Conservation (phyloP, 306 rosid species). For the Malus fusca region DNA sequence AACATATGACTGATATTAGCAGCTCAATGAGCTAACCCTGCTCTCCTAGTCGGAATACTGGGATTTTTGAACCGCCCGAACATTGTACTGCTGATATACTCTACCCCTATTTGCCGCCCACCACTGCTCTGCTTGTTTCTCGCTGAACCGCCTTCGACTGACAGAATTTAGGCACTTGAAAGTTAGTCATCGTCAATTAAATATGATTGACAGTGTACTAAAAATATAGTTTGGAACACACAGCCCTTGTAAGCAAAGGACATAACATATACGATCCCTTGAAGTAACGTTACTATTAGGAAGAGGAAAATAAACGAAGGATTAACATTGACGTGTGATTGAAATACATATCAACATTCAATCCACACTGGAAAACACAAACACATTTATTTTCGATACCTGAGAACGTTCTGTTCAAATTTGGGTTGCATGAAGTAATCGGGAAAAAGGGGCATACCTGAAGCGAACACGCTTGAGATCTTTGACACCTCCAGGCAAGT, state of each 20-base stretch:
- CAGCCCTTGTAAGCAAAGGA: not conserved
- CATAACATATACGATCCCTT: not conserved
- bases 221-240: not conserved
- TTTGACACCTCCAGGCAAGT: slow-evolving; percentile 71
- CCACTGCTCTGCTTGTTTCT: slow-evolving; percentile 83
- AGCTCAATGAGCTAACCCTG: slow-evolving; percentile 50
- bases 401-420: not conserved
- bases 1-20: not conserved
- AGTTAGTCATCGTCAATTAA: not conserved
- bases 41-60: slow-evolving; percentile 48
- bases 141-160: slow-evolving; percentile 78
- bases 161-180: not conserved
- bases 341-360: not conserved
- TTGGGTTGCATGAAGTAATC: not conserved
- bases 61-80: slow-evolving; percentile 58
- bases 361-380: not conserved
- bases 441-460: slow-evolving; percentile 43
- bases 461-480: slow-evolving; percentile 95
- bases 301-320: not conserved
- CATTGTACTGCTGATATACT: slow-evolving; percentile 62
- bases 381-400: not conserved
- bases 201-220: not conserved
- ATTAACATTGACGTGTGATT: not conserved
- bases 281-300: not conserved
- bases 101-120: slow-evolving; percentile 68